Evolutionary conservation across 2,329 filamentous ascomycete species (phyloP).

Genomic region (Lasiodiplodia theobromae): DNA sequence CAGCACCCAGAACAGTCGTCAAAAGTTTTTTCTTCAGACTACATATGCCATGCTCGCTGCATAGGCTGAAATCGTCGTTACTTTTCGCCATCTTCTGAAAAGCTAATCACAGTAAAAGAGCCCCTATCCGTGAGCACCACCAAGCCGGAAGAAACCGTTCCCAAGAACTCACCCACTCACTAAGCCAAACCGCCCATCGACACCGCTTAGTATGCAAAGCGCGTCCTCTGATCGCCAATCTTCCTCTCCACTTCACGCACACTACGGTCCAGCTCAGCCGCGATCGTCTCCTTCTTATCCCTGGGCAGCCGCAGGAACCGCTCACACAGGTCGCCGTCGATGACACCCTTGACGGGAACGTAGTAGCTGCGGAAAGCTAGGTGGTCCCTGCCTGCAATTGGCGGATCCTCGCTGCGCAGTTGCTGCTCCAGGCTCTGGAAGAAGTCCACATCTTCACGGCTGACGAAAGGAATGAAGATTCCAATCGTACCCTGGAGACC

Average conservation of each 20-base stretch:
- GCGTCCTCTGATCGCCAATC: constrained; percentile 60
- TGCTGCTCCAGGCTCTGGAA: constrained; percentile 94
- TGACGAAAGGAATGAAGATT: constrained; percentile 88
- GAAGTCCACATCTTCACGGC: constrained; percentile 94
- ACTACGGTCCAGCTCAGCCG: constrained; percentile 87
- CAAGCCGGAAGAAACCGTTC: constrained; percentile 4
- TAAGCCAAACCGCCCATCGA: background rate
- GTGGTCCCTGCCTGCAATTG: constrained; percentile 90
- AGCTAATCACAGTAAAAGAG: constrained; percentile 18
- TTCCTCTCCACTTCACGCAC: constrained; percentile 95
- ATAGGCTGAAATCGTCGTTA: constrained; percentile 2
- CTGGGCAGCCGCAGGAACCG: constrained; percentile 82
- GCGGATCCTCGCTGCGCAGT: constrained; percentile 81
- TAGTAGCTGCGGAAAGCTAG: constrained; percentile 96
- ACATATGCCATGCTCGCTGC: background rate
- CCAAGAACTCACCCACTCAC: background rate
- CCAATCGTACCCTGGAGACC: constrained; percentile 95
- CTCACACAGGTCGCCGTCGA: constrained; percentile 97
- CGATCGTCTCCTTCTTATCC: constrained; percentile 95
- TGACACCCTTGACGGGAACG: constrained; percentile 92
- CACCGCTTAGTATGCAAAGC: constrained; percentile 32
- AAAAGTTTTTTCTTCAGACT: constrained; percentile 7
- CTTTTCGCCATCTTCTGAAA: constrained; percentile 15
- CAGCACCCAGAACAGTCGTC: background rate
- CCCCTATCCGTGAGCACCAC: constrained; percentile 19